Conservation (phyloP, 306 rosid species). For the Prunus mume region DNA sequence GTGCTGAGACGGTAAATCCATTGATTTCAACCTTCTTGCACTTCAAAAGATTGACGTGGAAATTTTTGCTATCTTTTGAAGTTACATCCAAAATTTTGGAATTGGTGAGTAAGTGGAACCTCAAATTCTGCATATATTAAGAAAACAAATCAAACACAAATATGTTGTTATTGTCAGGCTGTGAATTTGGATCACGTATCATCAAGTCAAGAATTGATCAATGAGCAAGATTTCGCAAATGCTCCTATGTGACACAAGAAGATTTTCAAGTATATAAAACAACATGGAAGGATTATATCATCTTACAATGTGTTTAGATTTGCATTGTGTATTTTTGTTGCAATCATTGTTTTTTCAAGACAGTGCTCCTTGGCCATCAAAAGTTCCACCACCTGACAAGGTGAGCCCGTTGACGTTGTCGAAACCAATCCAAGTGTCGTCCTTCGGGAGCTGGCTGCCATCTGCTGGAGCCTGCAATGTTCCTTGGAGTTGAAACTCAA, state of each 20-base stretch:
- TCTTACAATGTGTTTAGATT: slow-evolving; percentile 26
- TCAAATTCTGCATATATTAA: slow-evolving; percentile 25
- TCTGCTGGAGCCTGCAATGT: slow-evolving; percentile 31
- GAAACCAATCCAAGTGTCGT: slow-evolving; percentile 33
- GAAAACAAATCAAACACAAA: not conserved
- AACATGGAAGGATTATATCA: too few relatives aligned
- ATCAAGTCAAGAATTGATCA: too few relatives aligned
- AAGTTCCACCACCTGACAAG: slow-evolving; percentile 33
- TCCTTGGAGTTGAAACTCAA: slow-evolving; percentile 34
- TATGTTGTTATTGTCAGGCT: not conserved
- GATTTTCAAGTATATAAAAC: too few relatives aligned
- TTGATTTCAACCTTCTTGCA: slow-evolving; percentile 35
- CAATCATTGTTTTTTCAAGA: too few relatives aligned
- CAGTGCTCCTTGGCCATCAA: slow-evolving; percentile 39
- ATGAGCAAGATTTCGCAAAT: too few relatives aligned
- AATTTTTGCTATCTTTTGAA: slow-evolving; percentile 29
- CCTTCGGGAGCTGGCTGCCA: not conserved
- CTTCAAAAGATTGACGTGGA: slow-evolving; percentile 31
- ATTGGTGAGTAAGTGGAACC: slow-evolving; percentile 34
- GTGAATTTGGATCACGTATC: too few relatives aligned
- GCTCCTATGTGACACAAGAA: too few relatives aligned
- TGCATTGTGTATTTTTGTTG: slow-evolving; percentile 9
- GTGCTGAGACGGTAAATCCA: slow-evolving; percentile 24
- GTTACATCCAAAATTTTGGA: slow-evolving; percentile 21
- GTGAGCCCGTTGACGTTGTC: slow-evolving; percentile 21